phyloP scores from a whole-genome alignment of 148 eudicot species.

The Tetragonia tetragonoides region DNA sequence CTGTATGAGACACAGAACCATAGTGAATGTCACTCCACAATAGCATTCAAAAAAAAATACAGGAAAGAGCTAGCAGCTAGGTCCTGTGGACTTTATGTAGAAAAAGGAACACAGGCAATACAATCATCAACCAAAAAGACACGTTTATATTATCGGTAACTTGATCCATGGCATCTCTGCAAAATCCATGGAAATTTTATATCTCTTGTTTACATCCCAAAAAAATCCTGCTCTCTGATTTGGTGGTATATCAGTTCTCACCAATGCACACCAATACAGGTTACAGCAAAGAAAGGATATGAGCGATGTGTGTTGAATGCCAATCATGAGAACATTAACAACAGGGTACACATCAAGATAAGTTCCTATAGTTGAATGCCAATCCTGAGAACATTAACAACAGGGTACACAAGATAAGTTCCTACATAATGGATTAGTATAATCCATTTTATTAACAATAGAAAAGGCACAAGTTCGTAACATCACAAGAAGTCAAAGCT shows the following conservation, averaged over 20 bases:
- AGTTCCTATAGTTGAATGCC: too few relatives aligned
- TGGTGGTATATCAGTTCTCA: not conserved
- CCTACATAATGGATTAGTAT: too few relatives aligned
- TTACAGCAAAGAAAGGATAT: not conserved
- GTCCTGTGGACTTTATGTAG: not conserved
- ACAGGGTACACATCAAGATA: not conserved
- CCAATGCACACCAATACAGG: not conserved
- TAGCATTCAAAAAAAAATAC: not conserved
- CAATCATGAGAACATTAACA: not conserved
- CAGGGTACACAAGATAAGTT: too few relatives aligned
- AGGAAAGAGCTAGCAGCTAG: not conserved
- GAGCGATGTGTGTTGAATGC: not conserved
- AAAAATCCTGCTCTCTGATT: not conserved
- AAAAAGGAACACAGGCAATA: not conserved
- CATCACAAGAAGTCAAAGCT: too few relatives aligned
- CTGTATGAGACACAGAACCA: conserved; percentile 39
- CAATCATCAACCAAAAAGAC: not conserved
- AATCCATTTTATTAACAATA: too few relatives aligned
- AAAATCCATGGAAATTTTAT: not conserved
- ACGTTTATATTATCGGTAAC: not conserved
- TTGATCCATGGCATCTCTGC: not conserved
- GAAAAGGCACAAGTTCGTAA: too few relatives aligned
- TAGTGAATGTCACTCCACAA: not conserved
- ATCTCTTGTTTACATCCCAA: not conserved
- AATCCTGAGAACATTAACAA: too few relatives aligned